A percentile compares a stretch with the other conserved stretches of the same genome.
Conservation (phyloP, 805 yeast genomes). For the Phaffomyces opuntiae region DNA sequence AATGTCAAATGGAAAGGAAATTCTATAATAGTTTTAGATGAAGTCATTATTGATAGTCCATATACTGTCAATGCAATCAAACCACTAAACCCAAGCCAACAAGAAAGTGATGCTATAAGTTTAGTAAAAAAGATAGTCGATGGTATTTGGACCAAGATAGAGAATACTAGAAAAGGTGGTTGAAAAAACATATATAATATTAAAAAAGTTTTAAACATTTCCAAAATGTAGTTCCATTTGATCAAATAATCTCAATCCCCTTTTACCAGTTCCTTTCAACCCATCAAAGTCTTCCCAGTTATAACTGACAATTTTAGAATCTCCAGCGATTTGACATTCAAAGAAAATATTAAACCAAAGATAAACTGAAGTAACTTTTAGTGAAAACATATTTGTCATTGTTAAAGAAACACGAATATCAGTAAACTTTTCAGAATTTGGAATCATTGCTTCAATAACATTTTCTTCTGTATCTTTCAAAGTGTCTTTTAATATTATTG, state of each 20-base stretch:
- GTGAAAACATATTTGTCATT: not conserved
- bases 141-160: constrained; percentile 41
- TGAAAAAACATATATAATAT: constrained; percentile 14
- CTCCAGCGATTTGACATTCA: constrained; percentile 27
- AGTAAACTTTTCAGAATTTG: constrained; percentile 2
- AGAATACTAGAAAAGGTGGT: constrained; percentile 46
- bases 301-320: not conserved
- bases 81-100: constrained; percentile 2
- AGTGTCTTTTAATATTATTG: not conserved
- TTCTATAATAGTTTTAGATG: constrained; percentile 39
- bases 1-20: constrained; percentile 38
- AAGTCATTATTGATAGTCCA: constrained; percentile 38
- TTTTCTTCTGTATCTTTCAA: not conserved
- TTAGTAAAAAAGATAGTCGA: constrained; percentile 43
- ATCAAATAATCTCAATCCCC: constrained; percentile 51
- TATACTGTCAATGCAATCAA: constrained; percentile 27
- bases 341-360: constrained; percentile 40
- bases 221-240: constrained; percentile 7
- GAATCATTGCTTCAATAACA: not conserved
- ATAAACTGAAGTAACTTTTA: constrained; percentile 20
- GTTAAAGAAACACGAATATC: constrained; percentile 21
- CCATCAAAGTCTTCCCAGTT: constrained; percentile 61
- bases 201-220: too few species aligned
- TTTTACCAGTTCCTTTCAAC: constrained; percentile 47
- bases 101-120: constrained; percentile 25